Evolutionary conservation across 768 basidiomycete genomes (phyloP).

Genomic region (Clathrus columnatus): DNA sequence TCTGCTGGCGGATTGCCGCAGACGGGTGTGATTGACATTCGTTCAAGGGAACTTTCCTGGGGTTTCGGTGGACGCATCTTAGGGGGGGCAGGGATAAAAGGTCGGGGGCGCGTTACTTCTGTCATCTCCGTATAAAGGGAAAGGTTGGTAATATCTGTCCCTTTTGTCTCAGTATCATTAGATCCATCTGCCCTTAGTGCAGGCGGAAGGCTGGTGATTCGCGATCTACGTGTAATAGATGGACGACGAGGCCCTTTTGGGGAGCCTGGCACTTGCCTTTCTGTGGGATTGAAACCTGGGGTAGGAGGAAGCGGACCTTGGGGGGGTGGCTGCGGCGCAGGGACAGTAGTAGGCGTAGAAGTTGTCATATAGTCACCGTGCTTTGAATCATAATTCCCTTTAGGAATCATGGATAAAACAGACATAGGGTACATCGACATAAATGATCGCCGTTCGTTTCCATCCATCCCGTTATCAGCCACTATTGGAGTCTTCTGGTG

Average conservation of each 20-base stretch:
- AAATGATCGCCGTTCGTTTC: slow-evolving; percentile 31
- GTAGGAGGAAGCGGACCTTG: slow-evolving; percentile 37
- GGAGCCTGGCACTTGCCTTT: neutral
- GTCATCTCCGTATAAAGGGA: neutral
- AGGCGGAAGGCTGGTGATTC: slow-evolving; percentile 58
- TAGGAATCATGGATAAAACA: slow-evolving; percentile 19
- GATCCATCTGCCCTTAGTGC: slow-evolving; percentile 11
- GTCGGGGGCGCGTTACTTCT: slow-evolving; percentile 26
- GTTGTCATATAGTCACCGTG: slow-evolving; percentile 25
- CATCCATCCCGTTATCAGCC: slow-evolving; percentile 16
- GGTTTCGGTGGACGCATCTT: slow-evolving; percentile 18
- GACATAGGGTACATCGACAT: slow-evolving; percentile 11
- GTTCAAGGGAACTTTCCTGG: neutral
- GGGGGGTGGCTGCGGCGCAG: slow-evolving; percentile 22
- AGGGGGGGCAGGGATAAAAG: slow-evolving; percentile 46
- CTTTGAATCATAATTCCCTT: neutral
- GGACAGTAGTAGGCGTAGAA: slow-evolving; percentile 40
- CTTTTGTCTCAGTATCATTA: neutral
- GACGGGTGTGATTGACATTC: neutral
- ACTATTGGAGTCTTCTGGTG: neutral
- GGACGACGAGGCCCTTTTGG: slow-evolving; percentile 23
- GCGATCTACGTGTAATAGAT: slow-evolving; percentile 55
- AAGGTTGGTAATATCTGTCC: neutral
- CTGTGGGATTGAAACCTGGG: slow-evolving; percentile 18
- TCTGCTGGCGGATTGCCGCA: no score